Base-by-base conservation (phyloP, 108 stramenopile species). In the Nitzschia sp. region DNA sequence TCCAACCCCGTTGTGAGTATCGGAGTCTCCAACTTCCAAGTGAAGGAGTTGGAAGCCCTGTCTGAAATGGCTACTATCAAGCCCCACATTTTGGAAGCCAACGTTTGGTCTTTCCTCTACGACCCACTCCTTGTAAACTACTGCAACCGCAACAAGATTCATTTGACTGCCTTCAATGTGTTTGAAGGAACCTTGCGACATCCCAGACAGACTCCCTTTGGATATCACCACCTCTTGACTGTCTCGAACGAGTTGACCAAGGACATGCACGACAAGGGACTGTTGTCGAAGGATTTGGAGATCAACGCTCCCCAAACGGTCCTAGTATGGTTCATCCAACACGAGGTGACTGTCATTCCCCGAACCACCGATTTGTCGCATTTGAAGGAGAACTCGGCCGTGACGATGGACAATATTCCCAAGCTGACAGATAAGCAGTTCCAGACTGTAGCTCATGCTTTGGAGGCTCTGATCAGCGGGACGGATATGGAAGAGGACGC, bases 1-100 rank as follows among this genome's bases (percentile, higher is more conserved):
- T 40, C 67, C 7, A 37, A 58, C n/a, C 67, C 67, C 15, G 79
- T 94, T 26, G 81, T 72, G 15, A 86, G 86, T 51, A 94, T 94
- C 48, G 93, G 93, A 0, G 86, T 94, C 24, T 89, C 89, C 42
- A 94, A 94, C 68, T 94, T 94, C 65, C 80, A 86, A 9, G 17
- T 81, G 21, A 71, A 88, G 9, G 93, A 94, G 56, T 51, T 92
- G 52, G 79, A 77, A 40, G 74, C 65, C 17, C 63, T 94, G 34
- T 43, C 64, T 20, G 57, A 64, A 37, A 37, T 73, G 22, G 75
- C 84, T 12, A 51, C 41, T 34, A 51, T 91, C 22, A 22, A 54
- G 37, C 93, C 93, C 2, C 86, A 89, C 44, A 51, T 94, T 0
- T 52, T 85, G 40, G 88, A 94, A 71, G 78, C 77, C 24, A 89